Percentiles rank a stretch among this genome's conserved stretches.
Conservation (phyloP, 148 eudicot genomes). For the Diospyros lotus region DNA sequence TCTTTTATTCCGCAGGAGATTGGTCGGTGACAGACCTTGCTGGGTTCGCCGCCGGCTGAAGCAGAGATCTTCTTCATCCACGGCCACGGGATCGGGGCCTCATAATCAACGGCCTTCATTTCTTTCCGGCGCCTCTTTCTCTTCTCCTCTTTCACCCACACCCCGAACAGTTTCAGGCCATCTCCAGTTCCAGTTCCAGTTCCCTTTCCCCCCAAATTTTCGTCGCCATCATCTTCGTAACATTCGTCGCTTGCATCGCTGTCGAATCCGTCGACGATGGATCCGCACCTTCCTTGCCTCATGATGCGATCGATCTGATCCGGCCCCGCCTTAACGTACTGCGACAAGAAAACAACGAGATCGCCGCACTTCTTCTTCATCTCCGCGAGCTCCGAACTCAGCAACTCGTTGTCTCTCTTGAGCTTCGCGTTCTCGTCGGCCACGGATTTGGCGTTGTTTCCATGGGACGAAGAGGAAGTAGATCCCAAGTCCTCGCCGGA, state of each 20-base stretch:
- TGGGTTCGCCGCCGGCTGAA: slow-evolving; percentile 27
- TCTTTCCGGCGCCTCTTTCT: slow-evolving; percentile 46
- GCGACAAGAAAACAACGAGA: slow-evolving; percentile 38
- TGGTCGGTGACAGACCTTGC: slow-evolving; percentile 40
- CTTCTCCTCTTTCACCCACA: slow-evolving; percentile 33
- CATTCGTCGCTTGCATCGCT: slow-evolving; percentile 6
- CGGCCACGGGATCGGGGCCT: too few relatives aligned
- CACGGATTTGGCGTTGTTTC: slow-evolving; percentile 32
- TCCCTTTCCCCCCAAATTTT: slow-evolving; percentile 13
- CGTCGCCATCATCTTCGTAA: slow-evolving; percentile 17
- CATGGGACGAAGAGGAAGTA: slow-evolving; percentile 67
- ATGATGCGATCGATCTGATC: slow-evolving; percentile 52
- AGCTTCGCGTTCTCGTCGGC: slow-evolving; percentile 72
- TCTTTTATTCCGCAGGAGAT: not conserved
- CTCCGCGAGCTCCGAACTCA: slow-evolving; percentile 63
- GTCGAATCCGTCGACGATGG: slow-evolving; percentile 11
- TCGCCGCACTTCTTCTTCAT: slow-evolving; percentile 71
- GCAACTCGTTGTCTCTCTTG: slow-evolving; percentile 51
- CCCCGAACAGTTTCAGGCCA: slow-evolving; percentile 46
- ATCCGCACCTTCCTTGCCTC: slow-evolving; percentile 22
- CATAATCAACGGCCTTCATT: slow-evolving; percentile 31
- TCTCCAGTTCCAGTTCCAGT: slow-evolving; percentile 22
- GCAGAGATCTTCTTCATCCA: slow-evolving; percentile 39
- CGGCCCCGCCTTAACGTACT: slow-evolving; percentile 47
- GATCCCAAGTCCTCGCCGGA: slow-evolving; percentile 75